Base-by-base conservation (phyloP, 2,329 filamentous ascomycete genomes). In the Chaetomiaceae sp. region DNA sequence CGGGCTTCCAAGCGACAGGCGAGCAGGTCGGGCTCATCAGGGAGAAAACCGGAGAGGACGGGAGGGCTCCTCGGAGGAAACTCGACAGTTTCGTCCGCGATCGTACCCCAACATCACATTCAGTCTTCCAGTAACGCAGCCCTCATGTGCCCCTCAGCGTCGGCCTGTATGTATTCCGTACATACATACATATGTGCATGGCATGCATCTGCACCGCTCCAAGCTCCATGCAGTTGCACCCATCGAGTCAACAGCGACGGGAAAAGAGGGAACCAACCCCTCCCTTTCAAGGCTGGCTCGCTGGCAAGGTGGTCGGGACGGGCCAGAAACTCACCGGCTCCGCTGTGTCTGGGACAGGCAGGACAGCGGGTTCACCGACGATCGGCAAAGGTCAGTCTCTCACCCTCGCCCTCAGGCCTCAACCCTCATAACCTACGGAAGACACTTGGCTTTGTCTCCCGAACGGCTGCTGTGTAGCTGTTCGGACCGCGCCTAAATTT, bases 401-500 rank as follows among this genome's bases (percentile, higher is more conserved):
- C 21, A 27, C 25, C 25, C 25, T 27, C 16, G 7, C 20, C 10
- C 33, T 35, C 37, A 34, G n/a, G 38, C 21, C 16, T 37, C 42
- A 34, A 25, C 39, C 33, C 34, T 19, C n/a, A n/a, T n/a, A n/a
- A n/a, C n/a, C 35, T 31, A 33, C 31, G 45, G 40, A 49, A 44
- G 30, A 44, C 42, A n/a, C n/a, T n/a, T n/a, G n/a, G n/a, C n/a
- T n/a, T n/a, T n/a, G n/a, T n/a, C 17, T n/a, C 40, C 30, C 44
- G 23, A 48, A 38, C 43, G 23, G 41, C 44, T 55, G 51, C 34
- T 54, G 48, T 47, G 51, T 54, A 16, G 49, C 41, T 57, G 39
- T 53, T 45, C 45, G 25, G 45, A 37, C 34, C 30, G 31, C 30
- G 47, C 54, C 55, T 59, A 60, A 59, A 54, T 59, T 56, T 59